Evolutionary conservation across 176 grass and related monocot species (phyloP).

Genomic region (Tillandsia fasciculata): DNA sequence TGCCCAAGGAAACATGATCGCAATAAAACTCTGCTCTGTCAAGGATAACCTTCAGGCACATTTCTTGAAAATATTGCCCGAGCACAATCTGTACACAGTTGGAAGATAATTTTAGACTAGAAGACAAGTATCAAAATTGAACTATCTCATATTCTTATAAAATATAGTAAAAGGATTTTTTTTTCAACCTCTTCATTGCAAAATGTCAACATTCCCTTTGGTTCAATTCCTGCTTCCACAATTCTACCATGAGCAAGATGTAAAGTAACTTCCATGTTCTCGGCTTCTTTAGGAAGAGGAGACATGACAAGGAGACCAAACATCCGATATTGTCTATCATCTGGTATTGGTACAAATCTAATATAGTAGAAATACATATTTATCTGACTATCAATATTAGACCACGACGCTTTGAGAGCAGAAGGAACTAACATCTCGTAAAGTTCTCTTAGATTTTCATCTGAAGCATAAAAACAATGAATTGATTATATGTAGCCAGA

Average conservation of each 20-base stretch:
- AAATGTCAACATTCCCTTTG: conserved; percentile 47
- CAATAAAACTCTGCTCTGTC: conserved; percentile 65
- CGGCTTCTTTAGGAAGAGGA: conserved; percentile 66
- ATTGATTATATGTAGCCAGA: conserved; percentile 9
- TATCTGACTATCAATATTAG: conserved; percentile 30
- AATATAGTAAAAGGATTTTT: conserved; percentile 6
- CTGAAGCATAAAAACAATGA: conserved; percentile 40
- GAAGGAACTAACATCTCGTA: conserved; percentile 70
- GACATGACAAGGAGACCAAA: conserved; percentile 85
- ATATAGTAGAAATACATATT: conserved; percentile 81
- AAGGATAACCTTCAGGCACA: conserved; percentile 78
- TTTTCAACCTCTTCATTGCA: conserved; percentile 48
- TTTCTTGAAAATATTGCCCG: conserved; percentile 81
- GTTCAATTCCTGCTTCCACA: conserved; percentile 56
- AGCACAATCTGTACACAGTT: conserved; percentile 49
- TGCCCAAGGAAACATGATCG: conserved; percentile 48
- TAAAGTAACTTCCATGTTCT: conserved; percentile 71
- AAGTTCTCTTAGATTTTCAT: conserved; percentile 80
- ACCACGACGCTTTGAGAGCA: conserved; percentile 45
- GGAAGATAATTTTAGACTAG: conserved; percentile 9
- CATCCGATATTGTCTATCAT: conserved; percentile 70
- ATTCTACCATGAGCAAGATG: conserved; percentile 75
- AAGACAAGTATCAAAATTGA: not conserved
- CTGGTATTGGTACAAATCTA: conserved; percentile 61
- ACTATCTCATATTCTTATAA: not conserved